Conservation (phyloP, 257 asterid genomes). For the Jasminum sambac region DNA sequence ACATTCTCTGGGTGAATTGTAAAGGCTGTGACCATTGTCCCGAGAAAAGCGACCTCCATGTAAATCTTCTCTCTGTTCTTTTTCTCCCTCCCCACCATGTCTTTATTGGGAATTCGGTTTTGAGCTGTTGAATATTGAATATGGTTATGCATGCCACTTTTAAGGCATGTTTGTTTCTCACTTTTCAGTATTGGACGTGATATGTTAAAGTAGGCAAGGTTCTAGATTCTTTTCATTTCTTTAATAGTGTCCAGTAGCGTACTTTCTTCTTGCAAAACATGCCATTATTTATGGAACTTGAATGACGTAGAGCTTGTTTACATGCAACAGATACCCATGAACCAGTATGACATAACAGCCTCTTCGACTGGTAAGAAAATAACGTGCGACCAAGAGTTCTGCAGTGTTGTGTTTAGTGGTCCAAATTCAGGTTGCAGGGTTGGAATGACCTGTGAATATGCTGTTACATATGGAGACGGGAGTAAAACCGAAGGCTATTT, state of each 20-base stretch:
- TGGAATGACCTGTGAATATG: conserved; percentile 76
- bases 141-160: neutral
- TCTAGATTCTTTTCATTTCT: neutral
- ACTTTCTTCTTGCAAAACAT: neutral
- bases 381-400: conserved; percentile 77
- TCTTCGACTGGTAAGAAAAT: conserved; percentile 70
- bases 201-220: neutral
- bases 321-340: conserved; percentile 62
- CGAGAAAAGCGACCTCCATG: conserved; percentile 74
- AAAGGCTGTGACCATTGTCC: conserved; percentile 81
- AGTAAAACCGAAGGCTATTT: conserved; percentile 85
- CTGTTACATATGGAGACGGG: conserved; percentile 89
- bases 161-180: neutral
- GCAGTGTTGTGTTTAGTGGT: conserved; percentile 49
- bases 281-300: conserved; percentile 11
- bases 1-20: conserved; percentile 95
- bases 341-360: conserved; percentile 65
- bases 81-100: neutral
- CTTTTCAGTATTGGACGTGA: neutral
- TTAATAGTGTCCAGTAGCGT: neutral
- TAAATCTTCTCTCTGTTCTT: conserved; percentile 33
- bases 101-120: neutral
- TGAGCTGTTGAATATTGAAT: neutral
- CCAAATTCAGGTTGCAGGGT: conserved; percentile 62
- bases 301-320: conserved; percentile 26